These are phyloP conservation scores for Chrysosporium keratinophilum DNA, from an alignment of 2,329 filamentous ascomycete genomes.

Conservation along the genomic window DNA sequence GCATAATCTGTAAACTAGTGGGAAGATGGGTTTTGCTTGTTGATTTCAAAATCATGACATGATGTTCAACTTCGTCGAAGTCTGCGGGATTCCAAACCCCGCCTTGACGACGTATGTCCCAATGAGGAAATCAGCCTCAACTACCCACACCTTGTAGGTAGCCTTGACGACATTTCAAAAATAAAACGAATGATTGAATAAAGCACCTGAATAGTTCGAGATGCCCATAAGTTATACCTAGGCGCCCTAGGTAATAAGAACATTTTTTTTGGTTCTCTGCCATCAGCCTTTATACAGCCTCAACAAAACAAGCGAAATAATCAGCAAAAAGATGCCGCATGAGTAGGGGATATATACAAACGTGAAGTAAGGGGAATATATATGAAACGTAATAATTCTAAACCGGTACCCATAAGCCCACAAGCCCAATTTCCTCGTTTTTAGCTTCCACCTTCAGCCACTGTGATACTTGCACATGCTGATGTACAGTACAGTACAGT, in stretches of 20 bases:
- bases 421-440: background rate
- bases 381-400: background rate
- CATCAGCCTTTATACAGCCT: background rate
- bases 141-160: too few species aligned
- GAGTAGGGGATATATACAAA: slow-evolving; percentile 10
- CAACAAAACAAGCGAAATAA: background rate
- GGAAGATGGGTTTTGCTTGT: background rate
- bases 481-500: background rate
- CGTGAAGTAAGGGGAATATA: background rate
- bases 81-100: background rate
- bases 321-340: background rate
- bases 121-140: slow-evolving; percentile 8
- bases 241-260: background rate
- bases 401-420: background rate
- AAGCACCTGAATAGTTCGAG: too few species aligned
- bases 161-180: background rate
- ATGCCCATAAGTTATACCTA: background rate
- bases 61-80: background rate
- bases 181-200: too few species aligned
- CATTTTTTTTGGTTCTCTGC: background rate
- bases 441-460: background rate
- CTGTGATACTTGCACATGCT: background rate
- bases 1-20: background rate
- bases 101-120: background rate
- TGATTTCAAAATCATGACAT: background rate